These are phyloP conservation scores for Termitomyces titanicus DNA, from an alignment of 768 basidiomycete species.

Conservation along the genomic window DNA sequence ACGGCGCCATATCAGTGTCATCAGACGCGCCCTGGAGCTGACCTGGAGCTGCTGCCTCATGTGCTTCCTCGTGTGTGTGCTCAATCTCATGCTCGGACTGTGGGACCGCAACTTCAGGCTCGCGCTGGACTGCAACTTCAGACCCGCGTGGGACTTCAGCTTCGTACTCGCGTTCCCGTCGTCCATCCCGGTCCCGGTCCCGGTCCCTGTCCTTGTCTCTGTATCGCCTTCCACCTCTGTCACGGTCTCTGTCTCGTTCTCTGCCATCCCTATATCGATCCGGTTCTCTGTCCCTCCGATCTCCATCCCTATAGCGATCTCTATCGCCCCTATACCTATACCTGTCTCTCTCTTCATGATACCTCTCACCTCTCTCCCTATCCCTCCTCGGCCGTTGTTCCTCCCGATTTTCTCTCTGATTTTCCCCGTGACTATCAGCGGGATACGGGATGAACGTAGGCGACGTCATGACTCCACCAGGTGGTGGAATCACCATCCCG, in stretches of 20 bases:
- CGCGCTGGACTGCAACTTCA: background rate
- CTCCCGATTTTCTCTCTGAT: background rate
- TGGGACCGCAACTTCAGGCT: constrained; percentile 3
- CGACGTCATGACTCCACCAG: constrained; percentile 5
- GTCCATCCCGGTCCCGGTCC: constrained; percentile 8
- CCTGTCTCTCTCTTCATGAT: background rate
- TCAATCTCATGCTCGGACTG: constrained; percentile 12
- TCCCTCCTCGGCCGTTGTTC: constrained; percentile 1
- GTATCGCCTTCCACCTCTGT: constrained; percentile 4
- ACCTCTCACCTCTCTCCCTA: background rate
- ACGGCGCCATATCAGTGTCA: constrained; percentile 22
- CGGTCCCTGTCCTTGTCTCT: constrained; percentile 4
- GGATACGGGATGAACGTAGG: constrained; percentile 16
- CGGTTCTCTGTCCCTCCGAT: constrained; percentile 8
- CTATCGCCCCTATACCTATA: background rate
- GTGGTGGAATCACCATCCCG: background rate
- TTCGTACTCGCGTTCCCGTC: constrained; percentile 16
- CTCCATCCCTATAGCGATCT: background rate
- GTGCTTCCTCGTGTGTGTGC: constrained; percentile 1
- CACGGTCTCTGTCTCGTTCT: constrained; percentile 4
- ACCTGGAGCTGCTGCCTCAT: constrained; percentile 14
- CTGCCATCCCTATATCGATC: constrained; percentile 16
- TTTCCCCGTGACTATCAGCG: constrained; percentile 5
- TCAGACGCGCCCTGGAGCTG: constrained; percentile 19
- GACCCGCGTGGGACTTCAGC: background rate